Base-by-base conservation (phyloP, 768 basidiomycete genomes). In the Suillus tomentosus region DNA sequence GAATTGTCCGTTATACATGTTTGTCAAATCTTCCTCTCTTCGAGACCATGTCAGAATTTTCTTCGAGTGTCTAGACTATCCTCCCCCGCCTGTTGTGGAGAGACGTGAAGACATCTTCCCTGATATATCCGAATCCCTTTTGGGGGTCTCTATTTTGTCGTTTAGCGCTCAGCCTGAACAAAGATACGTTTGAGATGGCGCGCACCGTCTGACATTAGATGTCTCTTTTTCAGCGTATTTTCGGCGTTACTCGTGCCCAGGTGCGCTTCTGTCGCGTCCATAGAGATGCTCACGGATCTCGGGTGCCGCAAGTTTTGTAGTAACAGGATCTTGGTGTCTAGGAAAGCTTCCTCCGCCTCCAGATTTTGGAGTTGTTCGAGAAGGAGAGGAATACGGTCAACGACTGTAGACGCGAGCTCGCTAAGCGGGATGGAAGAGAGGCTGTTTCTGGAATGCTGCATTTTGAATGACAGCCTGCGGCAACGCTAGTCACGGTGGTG, bases 321-420 rank as follows among this genome's bases (percentile, higher is more conserved):
- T 11, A 34, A 13, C 53, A 54, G 11, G 54, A 56, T 37, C 54
- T 56, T 22, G n/a, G 11, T 37, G n/a, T 56, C 54, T 37, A 36
- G 54, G n/a, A 37, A 37, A 14, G n/a, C 36, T n/a, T 56, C 54
- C 19, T 54, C 53, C 31, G 31, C 53, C 10, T 54, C 31, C 17
- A 56, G 54, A 15, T 37, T 56, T 22, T 56, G 54, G 14, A 56
- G 54, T 56, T 56, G 54, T 36, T 56, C 54, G 13, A 56, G 54
- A 22, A 56, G 54, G 54, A 37, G 36, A 22, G 54, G 54, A 15
- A 36, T 37, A 22, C n/a, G 54, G 10, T 56, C 54, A n/a, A 36
- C 54, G 36, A 36, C n/a, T 14, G 54, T 56, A 15, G 54, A 56
- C 7, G 36, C 54, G 36, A 56, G 54, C n/a, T 37, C 54, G 54